A percentile compares a stretch with the other conserved stretches of the same genome.
These are phyloP conservation scores for Astrothelium subdiscretum DNA, from an alignment of 495 filamentous ascomycete genomes.

Conservation along the genomic window DNA sequence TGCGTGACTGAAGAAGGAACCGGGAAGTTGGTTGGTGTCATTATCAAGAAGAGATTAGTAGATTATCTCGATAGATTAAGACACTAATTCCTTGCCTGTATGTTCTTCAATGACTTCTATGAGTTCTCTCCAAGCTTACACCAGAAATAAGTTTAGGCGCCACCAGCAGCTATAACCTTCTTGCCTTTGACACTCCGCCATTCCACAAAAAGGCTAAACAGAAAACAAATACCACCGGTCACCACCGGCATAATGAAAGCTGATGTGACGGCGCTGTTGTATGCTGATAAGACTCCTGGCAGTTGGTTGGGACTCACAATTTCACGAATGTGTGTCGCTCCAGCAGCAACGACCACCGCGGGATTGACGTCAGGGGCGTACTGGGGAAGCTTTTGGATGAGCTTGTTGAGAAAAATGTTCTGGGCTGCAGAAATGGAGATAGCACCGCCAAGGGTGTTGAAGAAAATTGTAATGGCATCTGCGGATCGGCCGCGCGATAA, in stretches of 20 bases:
- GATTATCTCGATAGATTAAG: slow-evolving; percentile 22
- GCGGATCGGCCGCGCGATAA: not conserved
- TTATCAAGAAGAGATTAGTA: slow-evolving; percentile 32
- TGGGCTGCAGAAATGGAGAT: slow-evolving; percentile 25
- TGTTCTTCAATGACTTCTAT: not conserved
- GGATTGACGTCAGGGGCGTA: slow-evolving; percentile 20
- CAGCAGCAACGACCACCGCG: slow-evolving; percentile 18
- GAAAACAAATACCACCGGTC: slow-evolving; percentile 17
- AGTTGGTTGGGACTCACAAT: slow-evolving; percentile 18
- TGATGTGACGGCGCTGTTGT: slow-evolving; percentile 20
- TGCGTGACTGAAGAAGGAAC: slow-evolving; percentile 38
- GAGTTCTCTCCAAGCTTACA: not conserved
- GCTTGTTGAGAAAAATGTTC: slow-evolving; percentile 27
- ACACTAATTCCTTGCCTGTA: not conserved
- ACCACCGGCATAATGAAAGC: slow-evolving; percentile 25
- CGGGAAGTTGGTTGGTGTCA: slow-evolving; percentile 24
- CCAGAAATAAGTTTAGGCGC: not conserved
- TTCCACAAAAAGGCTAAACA: slow-evolving; percentile 21
- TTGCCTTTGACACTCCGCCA: slow-evolving; percentile 31
- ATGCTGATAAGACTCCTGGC: slow-evolving; percentile 22
- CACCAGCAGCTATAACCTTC: slow-evolving; percentile 12
- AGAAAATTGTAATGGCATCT: slow-evolving; percentile 26
- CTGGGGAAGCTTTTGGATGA: slow-evolving; percentile 16
- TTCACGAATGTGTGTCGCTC: slow-evolving; percentile 25
- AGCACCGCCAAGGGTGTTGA: slow-evolving; percentile 28